Percentiles rank a stretch among this genome's conserved stretches.
Evolutionary conservation across 2,329 filamentous ascomycete species (phyloP).

Genomic region (Xylariaceae sp.): DNA sequence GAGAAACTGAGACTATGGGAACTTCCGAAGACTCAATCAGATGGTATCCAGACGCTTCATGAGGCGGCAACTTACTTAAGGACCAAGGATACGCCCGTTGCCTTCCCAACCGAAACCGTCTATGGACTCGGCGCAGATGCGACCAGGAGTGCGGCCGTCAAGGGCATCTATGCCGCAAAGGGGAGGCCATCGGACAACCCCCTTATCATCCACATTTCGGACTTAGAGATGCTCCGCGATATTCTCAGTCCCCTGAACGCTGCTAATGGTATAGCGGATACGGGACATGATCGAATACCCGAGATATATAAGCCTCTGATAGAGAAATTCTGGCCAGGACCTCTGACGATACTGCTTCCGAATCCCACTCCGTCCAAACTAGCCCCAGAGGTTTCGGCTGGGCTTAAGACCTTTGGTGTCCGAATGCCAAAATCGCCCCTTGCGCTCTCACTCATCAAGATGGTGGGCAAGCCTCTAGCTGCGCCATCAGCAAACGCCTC

Average conservation of each 20-base stretch:
- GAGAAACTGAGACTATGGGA: conserved; percentile 35
- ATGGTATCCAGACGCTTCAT: conserved; percentile 47
- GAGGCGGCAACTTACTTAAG: conserved; percentile 69
- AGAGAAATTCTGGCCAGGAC: conserved; percentile 88
- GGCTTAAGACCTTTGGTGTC: conserved; percentile 80
- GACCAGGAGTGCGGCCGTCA: conserved; percentile 79
- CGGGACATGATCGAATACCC: conserved; percentile 57
- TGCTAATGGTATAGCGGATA: conserved; percentile 29
- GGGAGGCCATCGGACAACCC: conserved; percentile 92
- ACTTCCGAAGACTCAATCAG: conserved; percentile 25
- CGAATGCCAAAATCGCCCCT: conserved; percentile 85
- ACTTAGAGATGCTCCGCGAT: conserved; percentile 72
- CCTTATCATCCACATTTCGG: conserved; percentile 88
- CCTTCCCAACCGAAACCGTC: conserved; percentile 96
- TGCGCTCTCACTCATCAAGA: conserved; percentile 83
- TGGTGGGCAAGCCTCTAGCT: conserved; percentile 77
- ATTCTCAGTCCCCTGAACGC: conserved; percentile 50
- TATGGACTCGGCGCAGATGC: conserved; percentile 97
- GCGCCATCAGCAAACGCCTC: conserved; percentile 94
- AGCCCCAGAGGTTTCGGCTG: conserved; percentile 90
- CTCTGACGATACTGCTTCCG: conserved; percentile 85
- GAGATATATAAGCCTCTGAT: conserved; percentile 78
- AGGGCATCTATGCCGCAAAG: conserved; percentile 91
- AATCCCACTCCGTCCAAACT: conserved; percentile 71
- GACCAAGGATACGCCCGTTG: conserved; percentile 74